Base-by-base conservation (phyloP, 163 green algal species). In the Chlamydomonas reinhardtii region DNA sequence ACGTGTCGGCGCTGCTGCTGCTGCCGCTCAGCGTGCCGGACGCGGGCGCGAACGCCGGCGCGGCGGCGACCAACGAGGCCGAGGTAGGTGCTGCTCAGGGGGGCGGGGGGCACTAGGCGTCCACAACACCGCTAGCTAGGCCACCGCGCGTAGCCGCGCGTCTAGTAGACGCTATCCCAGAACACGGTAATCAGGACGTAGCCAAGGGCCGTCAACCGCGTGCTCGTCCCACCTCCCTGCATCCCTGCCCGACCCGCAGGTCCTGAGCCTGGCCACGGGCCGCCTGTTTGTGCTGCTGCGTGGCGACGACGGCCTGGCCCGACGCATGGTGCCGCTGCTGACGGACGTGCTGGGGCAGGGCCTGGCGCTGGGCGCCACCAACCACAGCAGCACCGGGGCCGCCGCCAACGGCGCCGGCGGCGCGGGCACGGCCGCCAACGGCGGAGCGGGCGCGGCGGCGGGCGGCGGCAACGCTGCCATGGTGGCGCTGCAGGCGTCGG, bases 281-380 rank as follows among this genome's bases (percentile, higher is more conserved):
- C 86, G 92, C 17, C 71, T 95, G 64, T 93, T 92, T 20, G 85
- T 91, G 29, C 37, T 92, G 68, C 75, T 93, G 31, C 52, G 82
- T 22, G 91, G 81, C 17, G 86, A 94, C 39, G 62, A 79, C 35
- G 39, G 73, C 19, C 85, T 95, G 62, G 89, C 82, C 22, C 76
- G 76, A 15, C 83, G 91, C 61, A 76, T 94, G 80, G 76, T 95
- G 69, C 92, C 92, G 19, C 81, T 93, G 86, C 82, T 95, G 32
- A 93, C 86, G 43, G 90, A 95, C 64, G 39, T 84, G 65, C 64
- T 95, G 76, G 77, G 76, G 62, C 66, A 85, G 27, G 48, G 48
- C 48, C 48, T 56, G 48, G 48, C 48, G 12, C 17, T 56, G 48
- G 48, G 48, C 39, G 39, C 39, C 39, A 48, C 74, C 14, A n/a